Conservation (phyloP, 2,329 filamentous ascomycete genomes). For the Clonostachys chloroleuca region DNA sequence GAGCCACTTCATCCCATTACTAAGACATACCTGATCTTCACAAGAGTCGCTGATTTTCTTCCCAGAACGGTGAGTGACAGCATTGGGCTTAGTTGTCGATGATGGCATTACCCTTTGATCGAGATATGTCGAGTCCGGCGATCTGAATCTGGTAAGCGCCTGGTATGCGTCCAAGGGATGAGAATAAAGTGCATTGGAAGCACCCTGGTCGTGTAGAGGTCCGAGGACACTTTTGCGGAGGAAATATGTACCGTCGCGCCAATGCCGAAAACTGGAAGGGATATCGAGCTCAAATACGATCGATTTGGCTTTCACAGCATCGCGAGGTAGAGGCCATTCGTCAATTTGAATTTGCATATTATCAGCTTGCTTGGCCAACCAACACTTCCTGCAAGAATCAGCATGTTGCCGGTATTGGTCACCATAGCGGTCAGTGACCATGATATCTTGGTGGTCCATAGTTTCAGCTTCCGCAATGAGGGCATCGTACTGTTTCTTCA, state of each 20-base stretch:
- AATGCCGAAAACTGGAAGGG: conserved; percentile 31
- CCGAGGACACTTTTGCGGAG: conserved; percentile 30
- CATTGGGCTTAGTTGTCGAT: conserved; percentile 1
- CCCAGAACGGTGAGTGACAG: not conserved
- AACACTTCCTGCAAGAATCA: not conserved
- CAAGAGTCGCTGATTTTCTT: not conserved
- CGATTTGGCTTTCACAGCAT: conserved; percentile 25
- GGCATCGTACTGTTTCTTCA: not conserved
- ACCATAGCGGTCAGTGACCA: not conserved
- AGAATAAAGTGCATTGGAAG: not conserved
- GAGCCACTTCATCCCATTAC: conserved; percentile 35
- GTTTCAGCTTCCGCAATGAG: not conserved
- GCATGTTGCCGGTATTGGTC: not conserved
- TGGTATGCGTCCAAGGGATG: not conserved
- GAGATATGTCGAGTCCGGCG: too few species aligned
- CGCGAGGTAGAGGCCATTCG: conserved; percentile 50
- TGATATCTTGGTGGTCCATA: not conserved
- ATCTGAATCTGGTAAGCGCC: not conserved
- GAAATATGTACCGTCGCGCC: conserved; percentile 40
- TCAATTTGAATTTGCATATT: conserved; percentile 33
- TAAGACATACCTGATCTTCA: not conserved
- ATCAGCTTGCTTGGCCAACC: not conserved
- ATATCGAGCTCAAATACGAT: conserved; percentile 47
- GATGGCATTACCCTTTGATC: not conserved
- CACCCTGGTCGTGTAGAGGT: not conserved